Conservation (phyloP, 805 yeast genomes). For the Candida insectalens region DNA sequence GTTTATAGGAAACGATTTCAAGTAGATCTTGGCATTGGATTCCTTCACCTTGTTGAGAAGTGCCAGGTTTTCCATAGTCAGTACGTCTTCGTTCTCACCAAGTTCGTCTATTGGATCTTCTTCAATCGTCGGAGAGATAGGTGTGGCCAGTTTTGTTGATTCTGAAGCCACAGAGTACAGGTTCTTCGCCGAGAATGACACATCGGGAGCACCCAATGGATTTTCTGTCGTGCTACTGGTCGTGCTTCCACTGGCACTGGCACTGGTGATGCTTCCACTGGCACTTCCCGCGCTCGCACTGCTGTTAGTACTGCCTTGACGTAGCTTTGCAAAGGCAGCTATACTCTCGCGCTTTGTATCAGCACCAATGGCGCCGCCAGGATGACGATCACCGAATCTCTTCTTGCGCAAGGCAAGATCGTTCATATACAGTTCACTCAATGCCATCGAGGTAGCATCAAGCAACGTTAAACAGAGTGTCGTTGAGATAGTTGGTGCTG, state of each 20-base stretch:
- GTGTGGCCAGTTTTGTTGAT: too few relatives aligned
- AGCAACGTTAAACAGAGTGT: constrained; percentile 67
- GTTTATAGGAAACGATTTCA: constrained; percentile 7
- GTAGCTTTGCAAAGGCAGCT: not conserved
- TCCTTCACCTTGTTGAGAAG: constrained; percentile 15
- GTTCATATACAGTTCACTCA: constrained; percentile 54
- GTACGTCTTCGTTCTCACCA: constrained; percentile 8
- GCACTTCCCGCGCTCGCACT: constrained; percentile 1
- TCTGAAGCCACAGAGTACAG: constrained; percentile 1
- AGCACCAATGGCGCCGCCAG: constrained; percentile 85
- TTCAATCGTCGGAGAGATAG: too few relatives aligned
- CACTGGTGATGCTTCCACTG: constrained; percentile 14
- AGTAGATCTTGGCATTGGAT: constrained; percentile 15
- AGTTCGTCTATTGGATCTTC: constrained; percentile 1
- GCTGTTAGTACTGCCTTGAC: not conserved
- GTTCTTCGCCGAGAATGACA: too few relatives aligned
- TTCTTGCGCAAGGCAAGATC: constrained; percentile 44
- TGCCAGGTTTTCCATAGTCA: constrained; percentile 12
- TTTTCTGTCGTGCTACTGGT: not conserved
- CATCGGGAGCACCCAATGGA: too few relatives aligned
- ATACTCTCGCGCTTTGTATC: constrained; percentile 19
- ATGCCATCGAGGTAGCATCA: constrained; percentile 68
- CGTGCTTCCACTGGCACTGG: not conserved
- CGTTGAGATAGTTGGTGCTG: constrained; percentile 84
- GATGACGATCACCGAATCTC: constrained; percentile 66